A percentile compares a stretch with the other conserved stretches of the same genome.
Evolutionary conservation across 306 rosid genomes (phyloP).

Genomic region (Medicago truncatula): MtrunA17r5.0-ANR NC_053047.1:37668001-37668500

Average conservation of each 20-base stretch:
- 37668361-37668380: not conserved
- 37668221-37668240: not conserved
- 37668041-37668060: conserved; percentile 1
- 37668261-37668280: not conserved
- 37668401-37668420: not conserved
- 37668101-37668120: conserved; percentile 4
- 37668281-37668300: not conserved
- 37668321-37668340: not conserved
- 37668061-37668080: conserved; percentile 1
- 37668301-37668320: not conserved
- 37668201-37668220: not conserved
- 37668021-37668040: conserved; percentile 13
- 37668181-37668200: conserved; percentile 7
- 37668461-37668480: no score
- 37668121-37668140: not conserved
- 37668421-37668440: not conserved
- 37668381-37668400: not conserved
- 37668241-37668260: not conserved
- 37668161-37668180: not conserved
- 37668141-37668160: not conserved
- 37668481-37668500: no score
- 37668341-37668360: not conserved
- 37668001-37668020: not conserved
- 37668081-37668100: not conserved
- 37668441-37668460: not conserved